Evolutionary conservation across 352 stramenopile species (phyloP), one percentile per base, ranked within the genome.

Genomic region (Pythium chondricola): DNA sequence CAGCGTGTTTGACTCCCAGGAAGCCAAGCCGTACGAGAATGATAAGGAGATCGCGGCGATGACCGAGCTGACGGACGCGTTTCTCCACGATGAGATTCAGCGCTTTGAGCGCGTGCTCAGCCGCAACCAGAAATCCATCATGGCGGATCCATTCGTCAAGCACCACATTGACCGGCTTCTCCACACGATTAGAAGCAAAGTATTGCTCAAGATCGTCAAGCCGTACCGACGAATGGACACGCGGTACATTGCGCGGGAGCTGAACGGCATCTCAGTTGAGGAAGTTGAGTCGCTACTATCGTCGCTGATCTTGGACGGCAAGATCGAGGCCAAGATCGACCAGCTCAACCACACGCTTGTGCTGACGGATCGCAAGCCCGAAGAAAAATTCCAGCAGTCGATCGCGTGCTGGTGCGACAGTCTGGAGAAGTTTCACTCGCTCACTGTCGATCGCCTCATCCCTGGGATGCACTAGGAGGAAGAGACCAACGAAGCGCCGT

Each of bases 1-100:
- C 43, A 98, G 97, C 61, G 90, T 96, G 11, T 97, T 98, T 54
- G 90, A 97, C 70, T 96, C 80, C 20, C 93, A 97, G 50, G 93
- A 93, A 36, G 83, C 83, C 44, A 93, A 93, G 51, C 83, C 84
- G 22, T 97, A 95, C 63, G 84, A 97, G 48, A 95, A 97, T 58
- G 92, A 98, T 74, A 94, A 92, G 18, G 91, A 98, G 60, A 97
- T 98, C 62, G 65, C 80, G 9, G 93, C 93, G 16, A 98, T 98
- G 95, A 98, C 93, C 2, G 87, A 97, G 56, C 73, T 98, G 38
- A 95, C 96, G 0, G 78, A 96, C 26, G 91, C 93, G 6, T 98
- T 98, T 64, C 73, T 98, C 45, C 84, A 85, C 61, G 88, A 98
- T 61, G 88, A 98, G 58, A 97, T 98, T 60, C 83, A 95, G 63